Base-by-base conservation (phyloP, 2,329 filamentous ascomycete genomes). In the Penicillium sp. region DNA sequence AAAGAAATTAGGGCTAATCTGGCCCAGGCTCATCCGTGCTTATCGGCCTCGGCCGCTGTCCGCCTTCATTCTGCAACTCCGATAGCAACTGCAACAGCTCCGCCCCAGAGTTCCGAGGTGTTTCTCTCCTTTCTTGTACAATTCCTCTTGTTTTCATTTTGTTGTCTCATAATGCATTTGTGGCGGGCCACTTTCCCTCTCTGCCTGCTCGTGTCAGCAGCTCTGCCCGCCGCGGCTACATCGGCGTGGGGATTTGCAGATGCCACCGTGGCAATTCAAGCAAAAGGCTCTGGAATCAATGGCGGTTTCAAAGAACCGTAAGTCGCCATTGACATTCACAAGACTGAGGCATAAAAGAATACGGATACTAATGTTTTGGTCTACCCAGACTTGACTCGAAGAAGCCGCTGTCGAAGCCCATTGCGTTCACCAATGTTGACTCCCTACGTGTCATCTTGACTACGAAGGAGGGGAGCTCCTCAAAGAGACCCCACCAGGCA, bases 401-500 rank as follows among this genome's bases (percentile, higher is more conserved):
- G 53, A 74, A 78, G 7, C 78, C 82, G 13, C 75, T 90, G 53
- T 72, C 80, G 45, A 81, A 81, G 43, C 71, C 83, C 9, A 66
- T 96, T 37, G 69, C 76, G 9, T 75, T 97, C 53, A 81, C 82
- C 53, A 70, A 77, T 46, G 68, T 80, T 46, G 90, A 94, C 65
- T 82, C 83, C 37, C 76, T 97, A 64, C 95, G 93, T 75, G 74
- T 98, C 57, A 72, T 83, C 57, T 74, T 98, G 61, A 95, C 89
- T 32, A 80, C 88, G 7, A 85, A 86, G 66, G 88, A 95, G 63
- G 84, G 81, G 65, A 83, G 83, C 70, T 84, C 83, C 59, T 79
- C 81, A 40, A 91, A 90, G 77, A 83, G 87, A 56, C 89, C 93
- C 59, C 93, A 98, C 71, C 93, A 98, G 72, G 90, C 90, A 5